Evolutionary conservation across 495 filamentous ascomycete genomes (phyloP), one percentile per base, ranked within the genome.

Genomic region (Xylaria curta): DNA sequence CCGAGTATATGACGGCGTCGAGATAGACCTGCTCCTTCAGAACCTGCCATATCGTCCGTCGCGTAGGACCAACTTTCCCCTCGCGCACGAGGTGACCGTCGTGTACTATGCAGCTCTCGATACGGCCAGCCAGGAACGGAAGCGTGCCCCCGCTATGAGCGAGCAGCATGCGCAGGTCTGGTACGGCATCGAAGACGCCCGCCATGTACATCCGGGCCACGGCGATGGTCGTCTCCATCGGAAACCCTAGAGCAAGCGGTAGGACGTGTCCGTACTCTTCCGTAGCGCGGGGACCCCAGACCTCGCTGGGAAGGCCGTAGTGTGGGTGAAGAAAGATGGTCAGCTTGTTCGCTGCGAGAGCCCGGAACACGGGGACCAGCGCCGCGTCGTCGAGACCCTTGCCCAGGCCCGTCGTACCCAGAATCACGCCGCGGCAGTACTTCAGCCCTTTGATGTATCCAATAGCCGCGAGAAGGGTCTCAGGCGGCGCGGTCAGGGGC

Each of bases 221-320:
- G 0, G 94, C 93, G 68, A 98, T 95, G 8, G 95, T 97, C 0
- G 95, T 98, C 78, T 98, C 95, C 49, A 98, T 85, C 0, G 95
- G 95, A 77, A 97, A 98, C 4, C 95, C 95, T 2, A 98, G 79
- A 0, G 93, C 92, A 4, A 98, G 83, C 1, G 94, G 92, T 19
- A 98, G 85, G 12, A 97, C 94, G 80, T 97, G 94, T 0, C 95
- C 95, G 81, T 96, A 97, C 60, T 92, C 90, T 31, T 76, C 83
- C 0, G 73, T 76, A 5, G 86, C 88, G 36, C 91, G 83, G 10
- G 86, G 86, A 0, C 95, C 95, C 81, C 91, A 97, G 12, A 97
- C 94, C 21, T 87, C 86, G 63, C 86, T 85, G 0, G 93, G 94
- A 0, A 98, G 85, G 3, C 95, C 95, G 78, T 98, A 97, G 81